Conservation (phyloP, 2,329 filamentous ascomycete genomes). For the Stachybotrys chartarum region DNA sequence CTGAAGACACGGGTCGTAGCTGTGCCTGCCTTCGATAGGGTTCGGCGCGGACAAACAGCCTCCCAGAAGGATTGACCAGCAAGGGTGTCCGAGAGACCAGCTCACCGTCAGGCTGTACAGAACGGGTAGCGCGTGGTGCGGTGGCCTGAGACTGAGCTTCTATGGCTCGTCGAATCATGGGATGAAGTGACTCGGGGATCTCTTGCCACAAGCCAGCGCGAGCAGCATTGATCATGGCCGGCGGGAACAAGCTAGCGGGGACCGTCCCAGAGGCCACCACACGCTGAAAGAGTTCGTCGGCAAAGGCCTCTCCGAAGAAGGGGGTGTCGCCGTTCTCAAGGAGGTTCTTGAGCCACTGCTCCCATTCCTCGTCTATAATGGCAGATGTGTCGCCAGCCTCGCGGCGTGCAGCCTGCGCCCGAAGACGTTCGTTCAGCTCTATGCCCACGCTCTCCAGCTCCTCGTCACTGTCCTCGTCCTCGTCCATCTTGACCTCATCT, state of each 20-base stretch:
- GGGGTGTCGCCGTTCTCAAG: slow-evolving; percentile 55
- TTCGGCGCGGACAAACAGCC: neutral
- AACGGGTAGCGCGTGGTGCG: too few species aligned
- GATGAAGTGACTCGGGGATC: slow-evolving; percentile 49
- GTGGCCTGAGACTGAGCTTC: slow-evolving; percentile 10
- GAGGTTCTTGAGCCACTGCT: slow-evolving; percentile 66
- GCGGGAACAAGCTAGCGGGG: slow-evolving; percentile 36
- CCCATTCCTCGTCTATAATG: slow-evolving; percentile 64
- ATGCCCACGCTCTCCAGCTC: slow-evolving; percentile 51
- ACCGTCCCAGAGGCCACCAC: slow-evolving; percentile 10
- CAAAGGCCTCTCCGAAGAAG: slow-evolving; percentile 36
- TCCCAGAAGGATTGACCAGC: neutral
- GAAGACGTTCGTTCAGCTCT: slow-evolving; percentile 56
- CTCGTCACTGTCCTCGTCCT: slow-evolving; percentile 45
- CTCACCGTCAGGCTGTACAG: neutral
- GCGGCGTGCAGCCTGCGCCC: slow-evolving; percentile 54
- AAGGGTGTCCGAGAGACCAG: neutral
- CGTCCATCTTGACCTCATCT: slow-evolving; percentile 27
- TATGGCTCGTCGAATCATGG: slow-evolving; percentile 41
- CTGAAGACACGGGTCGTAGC: neutral
- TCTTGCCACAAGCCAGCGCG: slow-evolving; percentile 50
- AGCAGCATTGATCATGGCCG: slow-evolving; percentile 46
- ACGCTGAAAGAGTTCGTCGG: slow-evolving; percentile 23
- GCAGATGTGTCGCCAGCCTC: slow-evolving; percentile 52
- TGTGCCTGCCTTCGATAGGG: neutral